Conservation (phyloP, 768 basidiomycete genomes). For the Trametes cubensis region DNA sequence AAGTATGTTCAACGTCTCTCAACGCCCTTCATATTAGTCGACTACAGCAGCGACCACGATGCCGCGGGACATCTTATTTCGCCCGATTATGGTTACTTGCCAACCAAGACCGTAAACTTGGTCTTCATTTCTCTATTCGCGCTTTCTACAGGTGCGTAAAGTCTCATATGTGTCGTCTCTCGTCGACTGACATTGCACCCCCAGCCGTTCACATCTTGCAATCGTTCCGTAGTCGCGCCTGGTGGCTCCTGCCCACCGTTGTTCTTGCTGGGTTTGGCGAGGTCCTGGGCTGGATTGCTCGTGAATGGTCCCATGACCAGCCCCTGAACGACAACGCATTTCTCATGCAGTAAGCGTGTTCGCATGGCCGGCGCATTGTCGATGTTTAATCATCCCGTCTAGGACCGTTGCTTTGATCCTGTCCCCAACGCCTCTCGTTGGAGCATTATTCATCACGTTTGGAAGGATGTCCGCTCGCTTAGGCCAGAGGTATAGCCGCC, state of each 20-base stretch:
- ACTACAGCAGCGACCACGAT: conserved; percentile 4
- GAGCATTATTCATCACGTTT: conserved; percentile 10
- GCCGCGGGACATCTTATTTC: conserved; percentile 3
- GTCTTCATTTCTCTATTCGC: neutral
- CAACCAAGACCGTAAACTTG: neutral
- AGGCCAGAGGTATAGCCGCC: conserved; percentile 1
- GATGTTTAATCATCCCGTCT: conserved; percentile 21
- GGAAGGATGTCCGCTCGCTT: neutral
- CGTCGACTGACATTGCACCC: neutral
- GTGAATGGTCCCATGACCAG: conserved; percentile 38
- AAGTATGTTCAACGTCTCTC: too few relatives aligned
- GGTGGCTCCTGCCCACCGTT: conserved; percentile 40
- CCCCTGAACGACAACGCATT: conserved; percentile 35
- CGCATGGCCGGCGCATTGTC: too few relatives aligned
- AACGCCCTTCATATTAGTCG: too few relatives aligned
- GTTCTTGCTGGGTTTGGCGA: conserved; percentile 37
- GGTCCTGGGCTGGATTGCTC: conserved; percentile 40
- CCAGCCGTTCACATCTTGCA: conserved; percentile 34
- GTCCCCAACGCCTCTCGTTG: conserved; percentile 3
- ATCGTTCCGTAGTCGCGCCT: conserved; percentile 34
- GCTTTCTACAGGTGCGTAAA: neutral
- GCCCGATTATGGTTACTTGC: conserved; percentile 4
- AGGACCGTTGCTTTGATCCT: conserved; percentile 34
- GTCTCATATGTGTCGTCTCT: neutral
- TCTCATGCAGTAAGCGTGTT: conserved; percentile 38